These are phyloP conservation scores for Chalara sp. DNA, from an alignment of 2,329 filamentous ascomycete genomes.

Conservation along the genomic window DNA sequence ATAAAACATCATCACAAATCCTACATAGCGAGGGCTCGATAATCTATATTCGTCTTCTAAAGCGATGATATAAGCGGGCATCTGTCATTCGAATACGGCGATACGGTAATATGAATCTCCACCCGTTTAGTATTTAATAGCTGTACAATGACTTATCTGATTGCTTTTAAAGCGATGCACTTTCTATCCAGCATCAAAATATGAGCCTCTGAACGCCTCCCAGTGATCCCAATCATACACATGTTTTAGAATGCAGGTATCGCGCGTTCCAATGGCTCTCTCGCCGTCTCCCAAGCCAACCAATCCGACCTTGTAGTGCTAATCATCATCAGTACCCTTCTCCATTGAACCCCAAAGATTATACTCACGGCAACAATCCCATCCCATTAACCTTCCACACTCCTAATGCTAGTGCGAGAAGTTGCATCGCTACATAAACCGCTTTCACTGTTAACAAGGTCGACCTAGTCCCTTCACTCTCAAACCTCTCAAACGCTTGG, in stretches of 20 bases:
- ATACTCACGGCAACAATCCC: conserved; percentile 80
- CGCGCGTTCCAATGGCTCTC: conserved; percentile 26
- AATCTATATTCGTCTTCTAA: too few species aligned
- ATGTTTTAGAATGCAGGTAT: conserved; percentile 27
- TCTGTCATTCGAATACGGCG: too few species aligned
- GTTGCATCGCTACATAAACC: conserved; percentile 81
- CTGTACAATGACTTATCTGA: too few species aligned
- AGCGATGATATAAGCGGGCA: too few species aligned
- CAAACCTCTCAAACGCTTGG: conserved; percentile 83
- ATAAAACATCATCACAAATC: too few species aligned
- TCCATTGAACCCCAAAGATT: neutral
- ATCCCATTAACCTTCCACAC: conserved; percentile 97
- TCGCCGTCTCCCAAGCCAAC: conserved; percentile 77
- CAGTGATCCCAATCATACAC: neutral
- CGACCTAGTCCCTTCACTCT: conserved; percentile 68
- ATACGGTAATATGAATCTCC: too few species aligned
- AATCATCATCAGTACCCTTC: conserved; percentile 22
- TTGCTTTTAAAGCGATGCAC: too few species aligned
- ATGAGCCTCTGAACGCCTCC: neutral
- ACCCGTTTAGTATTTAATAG: too few species aligned
- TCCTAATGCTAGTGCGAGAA: conserved; percentile 75
- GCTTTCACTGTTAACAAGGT: conserved; percentile 79
- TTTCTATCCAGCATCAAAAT: too few species aligned
- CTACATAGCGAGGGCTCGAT: too few species aligned
- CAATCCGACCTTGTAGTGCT: conserved; percentile 95